Evolutionary conservation across 2,329 filamentous ascomycete species (phyloP).

Genomic region (Colletotrichum endophyticum): DNA sequence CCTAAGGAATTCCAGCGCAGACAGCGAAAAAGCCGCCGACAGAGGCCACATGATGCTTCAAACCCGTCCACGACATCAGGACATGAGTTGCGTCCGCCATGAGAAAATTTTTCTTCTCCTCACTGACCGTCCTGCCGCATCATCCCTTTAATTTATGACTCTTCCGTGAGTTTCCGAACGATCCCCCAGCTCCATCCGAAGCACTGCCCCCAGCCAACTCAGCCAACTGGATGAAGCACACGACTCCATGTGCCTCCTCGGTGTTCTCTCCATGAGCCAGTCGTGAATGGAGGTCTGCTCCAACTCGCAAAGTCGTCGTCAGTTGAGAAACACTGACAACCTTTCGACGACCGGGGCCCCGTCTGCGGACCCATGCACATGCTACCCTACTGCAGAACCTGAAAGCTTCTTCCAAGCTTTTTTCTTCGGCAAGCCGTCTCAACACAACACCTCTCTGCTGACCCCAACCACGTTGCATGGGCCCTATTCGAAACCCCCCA

Average conservation of each 20-base stretch:
- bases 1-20: not conserved
- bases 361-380: not conserved
- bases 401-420: not conserved
- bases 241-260: not conserved
- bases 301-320: not conserved
- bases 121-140: not conserved
- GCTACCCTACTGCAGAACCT: not conserved
- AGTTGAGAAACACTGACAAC: not conserved
- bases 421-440: not conserved
- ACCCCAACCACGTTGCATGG: not conserved
- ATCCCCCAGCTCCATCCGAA: not conserved
- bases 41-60: not conserved
- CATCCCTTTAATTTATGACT: not conserved
- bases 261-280: not conserved
- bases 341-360: not conserved
- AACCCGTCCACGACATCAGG: not conserved
- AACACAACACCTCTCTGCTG: not conserved
- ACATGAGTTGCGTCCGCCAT: not conserved
- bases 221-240: not conserved
- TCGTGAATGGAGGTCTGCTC: not conserved
- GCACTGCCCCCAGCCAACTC: not conserved
- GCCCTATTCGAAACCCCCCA: not conserved
- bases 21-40: not conserved
- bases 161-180: not conserved
- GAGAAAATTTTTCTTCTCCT: not conserved